Evolutionary conservation across 495 filamentous ascomycete genomes (phyloP), one percentile per base, ranked within the genome.

Genomic region (Aspergillus ostianus): DNA sequence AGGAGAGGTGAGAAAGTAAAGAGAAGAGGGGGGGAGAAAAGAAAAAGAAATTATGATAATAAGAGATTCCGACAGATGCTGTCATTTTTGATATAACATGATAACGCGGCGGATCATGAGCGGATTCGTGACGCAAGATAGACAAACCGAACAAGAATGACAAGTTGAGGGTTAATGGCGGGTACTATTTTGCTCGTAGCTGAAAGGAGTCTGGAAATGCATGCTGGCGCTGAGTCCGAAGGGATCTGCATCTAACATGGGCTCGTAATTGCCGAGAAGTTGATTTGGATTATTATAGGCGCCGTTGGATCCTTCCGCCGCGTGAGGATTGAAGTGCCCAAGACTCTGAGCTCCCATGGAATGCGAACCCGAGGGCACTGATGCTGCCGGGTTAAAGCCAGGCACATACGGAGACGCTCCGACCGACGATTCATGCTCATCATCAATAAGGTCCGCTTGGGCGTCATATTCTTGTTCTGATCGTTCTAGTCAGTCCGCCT

Each of bases 381-480:
- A 77, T 10, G 75, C 73, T 19, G 75, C 67, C 26, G 75, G 71
- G 47, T 78, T 80, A 70, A 85, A 86, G 13, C 78, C 70, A 18
- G 82, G 72, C 27, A 89, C 83, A 64, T 88, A 92, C 3, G 89
- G 84, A 20, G 85, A 86, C 26, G 87, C 81, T 20, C 86, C 86
- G 30, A 80, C 81, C 26, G 86, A 83, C n/a, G 85, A 84, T 57
- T 89, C 85, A 60, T 85, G 79, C 57, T 88, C 86, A 32, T 97
- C 93, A 70, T 98, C 93, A 71, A 94, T 85, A 83, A 96, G 90
- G 64, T 97, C 92, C 68, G 90, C 87, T 80, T 94, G 90, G 56
- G 94, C 92, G 76, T 98, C 94, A 80, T 98, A 98, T 81, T 98
- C 94, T 83, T 96, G 93, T 81, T 98, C 94, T 98, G 84, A 83